Evolutionary conservation across 164 flowering plant genomes (phyloP).

Genomic region (Magnolia sinica): DNA sequence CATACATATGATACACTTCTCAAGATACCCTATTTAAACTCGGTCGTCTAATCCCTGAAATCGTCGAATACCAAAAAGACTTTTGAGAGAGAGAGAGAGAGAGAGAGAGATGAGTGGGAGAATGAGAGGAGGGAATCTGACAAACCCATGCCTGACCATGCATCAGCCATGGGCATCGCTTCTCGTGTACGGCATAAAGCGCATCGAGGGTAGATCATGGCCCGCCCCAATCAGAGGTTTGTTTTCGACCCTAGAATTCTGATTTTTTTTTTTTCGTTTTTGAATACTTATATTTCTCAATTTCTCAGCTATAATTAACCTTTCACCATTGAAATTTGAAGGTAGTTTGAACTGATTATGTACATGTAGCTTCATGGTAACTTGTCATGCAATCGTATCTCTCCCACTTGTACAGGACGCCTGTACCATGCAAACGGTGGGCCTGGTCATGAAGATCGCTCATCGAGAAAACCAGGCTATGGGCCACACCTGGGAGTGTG

Average conservation of each 20-base stretch:
- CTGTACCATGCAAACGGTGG: too few species aligned
- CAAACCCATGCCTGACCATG: conserved; percentile 85
- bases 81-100: conserved; percentile 4
- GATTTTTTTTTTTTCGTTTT: not conserved
- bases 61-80: not conserved
- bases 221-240: conserved; percentile 78
- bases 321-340: too few species aligned
- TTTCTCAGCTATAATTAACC: too few species aligned
- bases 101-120: conserved; percentile 17
- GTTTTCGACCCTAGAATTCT: not conserved
- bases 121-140: conserved; percentile 37
- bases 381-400: too few species aligned
- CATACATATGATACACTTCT: too few species aligned
- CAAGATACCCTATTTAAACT: too few species aligned
- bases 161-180: conserved; percentile 99
- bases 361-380: not conserved
- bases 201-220: conserved; percentile 93
- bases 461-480: too few species aligned
- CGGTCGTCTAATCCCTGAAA: too few species aligned
- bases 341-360: not conserved
- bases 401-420: too few species aligned
- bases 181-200: conserved; percentile 85
- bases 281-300: too few species aligned
- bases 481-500: too few species aligned
- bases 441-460: too few species aligned